Conservation (phyloP, 2,329 filamentous ascomycete species). For the Colletotrichum aenigma region DNA sequence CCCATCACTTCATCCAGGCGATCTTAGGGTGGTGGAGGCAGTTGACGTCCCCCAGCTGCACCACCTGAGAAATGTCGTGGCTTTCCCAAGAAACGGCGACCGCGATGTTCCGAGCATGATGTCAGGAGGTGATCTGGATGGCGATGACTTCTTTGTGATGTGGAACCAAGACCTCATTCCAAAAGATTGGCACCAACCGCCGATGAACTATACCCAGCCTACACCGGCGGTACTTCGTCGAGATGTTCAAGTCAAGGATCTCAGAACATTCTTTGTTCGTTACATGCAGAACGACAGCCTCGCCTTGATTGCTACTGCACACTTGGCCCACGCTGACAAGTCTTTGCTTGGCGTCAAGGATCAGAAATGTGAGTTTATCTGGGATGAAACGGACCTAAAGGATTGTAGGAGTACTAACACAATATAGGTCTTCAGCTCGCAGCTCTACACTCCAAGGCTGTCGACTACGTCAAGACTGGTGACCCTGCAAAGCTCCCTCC, state of each 20-base stretch:
- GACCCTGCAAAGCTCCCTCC: slow-evolving; percentile 71
- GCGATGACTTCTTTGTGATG: slow-evolving; percentile 93
- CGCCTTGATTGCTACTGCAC: slow-evolving; percentile 78
- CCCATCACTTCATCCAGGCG: slow-evolving; percentile 90
- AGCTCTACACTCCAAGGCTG: slow-evolving; percentile 83
- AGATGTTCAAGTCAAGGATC: slow-evolving; percentile 73
- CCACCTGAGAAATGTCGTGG: slow-evolving; percentile 84
- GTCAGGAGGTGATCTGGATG: slow-evolving; percentile 93
- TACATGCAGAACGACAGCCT: slow-evolving; percentile 93
- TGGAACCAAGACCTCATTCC: slow-evolving; percentile 84
- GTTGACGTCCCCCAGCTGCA: slow-evolving; percentile 75
- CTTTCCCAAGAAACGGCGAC: slow-evolving; percentile 84
- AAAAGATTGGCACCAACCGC: slow-evolving; percentile 68
- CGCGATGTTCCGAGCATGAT: slow-evolving; percentile 91
- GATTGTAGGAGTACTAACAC: neutral
- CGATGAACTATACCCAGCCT: slow-evolving; percentile 77
- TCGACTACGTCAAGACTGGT: slow-evolving; percentile 94
- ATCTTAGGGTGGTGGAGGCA: slow-evolving; percentile 86
- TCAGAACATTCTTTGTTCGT: slow-evolving; percentile 84
- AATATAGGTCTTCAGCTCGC: slow-evolving; percentile 69
- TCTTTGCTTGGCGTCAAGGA: slow-evolving; percentile 67
- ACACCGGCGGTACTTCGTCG: slow-evolving; percentile 59
- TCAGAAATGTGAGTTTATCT: slow-evolving; percentile 61
- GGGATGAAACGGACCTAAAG: neutral
- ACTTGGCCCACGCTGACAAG: slow-evolving; percentile 78